phyloP scores from a whole-genome alignment of 257 asterid species.

The Nicotiana sylvestris region DNA sequence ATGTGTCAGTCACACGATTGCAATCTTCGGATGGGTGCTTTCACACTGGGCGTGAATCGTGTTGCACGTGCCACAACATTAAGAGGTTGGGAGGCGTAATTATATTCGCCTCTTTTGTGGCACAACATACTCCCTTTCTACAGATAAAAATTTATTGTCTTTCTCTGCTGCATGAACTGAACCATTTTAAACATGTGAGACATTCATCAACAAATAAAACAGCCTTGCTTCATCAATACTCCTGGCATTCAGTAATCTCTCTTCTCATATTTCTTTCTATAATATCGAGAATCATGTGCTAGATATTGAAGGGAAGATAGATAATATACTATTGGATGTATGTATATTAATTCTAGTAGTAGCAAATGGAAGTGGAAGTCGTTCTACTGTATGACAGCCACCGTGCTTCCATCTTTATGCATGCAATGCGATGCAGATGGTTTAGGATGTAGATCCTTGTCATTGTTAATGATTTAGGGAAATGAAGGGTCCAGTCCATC shows the following conservation, averaged over 20 bases:
- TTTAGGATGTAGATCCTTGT: too few species aligned
- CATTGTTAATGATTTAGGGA: too few species aligned
- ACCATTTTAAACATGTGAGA: neutral
- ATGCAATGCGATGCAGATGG: too few species aligned
- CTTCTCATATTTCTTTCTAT: neutral
- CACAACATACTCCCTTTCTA: neutral
- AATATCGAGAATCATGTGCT: neutral
- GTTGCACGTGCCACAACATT: conserved; percentile 91
- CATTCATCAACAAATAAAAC: neutral
- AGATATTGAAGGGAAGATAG: neutral
- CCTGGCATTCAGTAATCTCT: neutral
- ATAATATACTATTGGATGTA: neutral
- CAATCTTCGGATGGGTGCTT: conserved; percentile 96
- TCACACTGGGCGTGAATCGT: conserved; percentile 76
- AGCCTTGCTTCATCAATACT: neutral
- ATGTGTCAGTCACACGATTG: conserved; percentile 63
- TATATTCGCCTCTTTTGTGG: neutral
- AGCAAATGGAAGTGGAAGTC: too few species aligned
- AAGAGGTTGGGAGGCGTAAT: conserved; percentile 87
- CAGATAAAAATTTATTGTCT: neutral
- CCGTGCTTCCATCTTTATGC: too few species aligned
- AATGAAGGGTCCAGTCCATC: too few species aligned
- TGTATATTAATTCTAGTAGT: too few species aligned
- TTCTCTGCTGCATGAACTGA: neutral
- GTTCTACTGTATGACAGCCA: too few species aligned